Evolutionary conservation across 2,329 filamentous ascomycete species (phyloP), one percentile per base, ranked within the genome.

Genomic region (Botrytis porri): DNA sequence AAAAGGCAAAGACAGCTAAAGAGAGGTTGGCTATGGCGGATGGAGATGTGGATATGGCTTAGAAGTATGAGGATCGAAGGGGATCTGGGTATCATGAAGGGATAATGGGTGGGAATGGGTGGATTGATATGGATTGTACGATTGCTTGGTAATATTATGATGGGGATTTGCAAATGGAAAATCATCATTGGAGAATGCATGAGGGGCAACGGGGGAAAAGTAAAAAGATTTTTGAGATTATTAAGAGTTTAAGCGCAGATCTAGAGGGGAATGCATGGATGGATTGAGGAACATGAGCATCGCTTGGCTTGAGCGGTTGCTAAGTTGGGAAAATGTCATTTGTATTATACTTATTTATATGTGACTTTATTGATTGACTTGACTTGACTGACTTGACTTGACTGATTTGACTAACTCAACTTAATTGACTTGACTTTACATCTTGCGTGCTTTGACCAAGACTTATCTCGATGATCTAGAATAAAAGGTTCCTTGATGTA

Each of bases 21-120:
- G 89, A 92, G 80, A 84, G 90, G 73, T 85, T 92, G 71, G 89
- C 89, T 32, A 89, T 92, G 81, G 90, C 89, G 4, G 90, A 92
- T 77, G 90, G 89, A 69, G 82, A 86, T 73, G 78, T 79, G 41
- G 79, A 80, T 75, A 69, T 72, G 70, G 70, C 32, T 14, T 72
- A 67, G 29, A n/a, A 12, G 35, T 41, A 32, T 35, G n/a, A 29
- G 48, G 51, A 65, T 22, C 16, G 18, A n/a, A 39, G 45, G 25
- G n/a, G 45, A 39, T 16, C 35, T 35, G 43, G 64, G 4, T 29
- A 29, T 66, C 45, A 51, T 54, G 14, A 39, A 54, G 35, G 35
- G 45, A 39, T 39, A 39, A 66, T 54, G 45, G 43, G 35, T 37
- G 63, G 63, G 12, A 37, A 48, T 45, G 22, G 29, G 43, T 37